These are phyloP conservation scores for Erythrophleum ivorense DNA, from an alignment of 331 rosid genomes.

Conservation along the genomic window DNA sequence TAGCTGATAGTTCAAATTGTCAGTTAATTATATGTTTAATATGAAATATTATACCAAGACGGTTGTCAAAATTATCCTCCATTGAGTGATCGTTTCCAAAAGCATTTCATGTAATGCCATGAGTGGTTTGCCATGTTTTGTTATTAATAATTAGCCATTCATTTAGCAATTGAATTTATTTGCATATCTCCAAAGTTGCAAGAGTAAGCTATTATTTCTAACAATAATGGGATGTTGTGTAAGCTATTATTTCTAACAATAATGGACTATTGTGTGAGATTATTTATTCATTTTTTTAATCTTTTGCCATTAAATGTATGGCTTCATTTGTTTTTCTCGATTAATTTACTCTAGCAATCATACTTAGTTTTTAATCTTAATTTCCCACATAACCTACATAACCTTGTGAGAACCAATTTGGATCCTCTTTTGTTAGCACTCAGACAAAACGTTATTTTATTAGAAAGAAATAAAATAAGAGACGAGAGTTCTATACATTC, in stretches of 20 bases:
- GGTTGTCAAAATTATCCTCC: neutral
- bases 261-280: neutral
- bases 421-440: no score
- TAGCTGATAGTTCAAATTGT: neutral
- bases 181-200: neutral
- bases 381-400: neutral
- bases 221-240: neutral
- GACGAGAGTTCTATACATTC: no score
- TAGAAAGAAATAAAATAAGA: no score
- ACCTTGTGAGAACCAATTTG: neutral
- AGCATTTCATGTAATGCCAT: neutral
- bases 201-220: neutral
- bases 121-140: no score
- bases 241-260: neutral
- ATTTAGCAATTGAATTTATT: neutral
- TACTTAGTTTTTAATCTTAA: neutral
- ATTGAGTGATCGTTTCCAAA: neutral
- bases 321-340: neutral
- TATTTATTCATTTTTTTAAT: neutral
- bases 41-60: neutral
- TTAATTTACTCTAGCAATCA: neutral
- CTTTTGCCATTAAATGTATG: neutral
- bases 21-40: neutral
- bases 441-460: no score
- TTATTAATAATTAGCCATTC: no score